Conservation (phyloP, 495 filamentous ascomycete species). For the Penicillium samsonianum region DNA sequence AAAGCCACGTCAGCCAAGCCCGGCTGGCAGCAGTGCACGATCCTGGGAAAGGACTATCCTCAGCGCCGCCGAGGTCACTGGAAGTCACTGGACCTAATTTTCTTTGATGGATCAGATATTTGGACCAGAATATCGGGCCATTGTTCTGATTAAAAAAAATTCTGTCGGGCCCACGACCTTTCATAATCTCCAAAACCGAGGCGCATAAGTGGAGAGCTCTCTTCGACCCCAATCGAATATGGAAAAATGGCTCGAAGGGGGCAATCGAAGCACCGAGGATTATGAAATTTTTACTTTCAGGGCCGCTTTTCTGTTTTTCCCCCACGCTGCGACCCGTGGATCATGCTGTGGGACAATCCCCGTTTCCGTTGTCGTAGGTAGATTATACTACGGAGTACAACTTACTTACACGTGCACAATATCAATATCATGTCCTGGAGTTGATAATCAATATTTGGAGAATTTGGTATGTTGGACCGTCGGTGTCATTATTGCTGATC, state of each 20-base stretch:
- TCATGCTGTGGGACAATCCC: conserved; percentile 4
- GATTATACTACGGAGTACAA: not conserved
- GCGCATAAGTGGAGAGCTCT: conserved; percentile 18
- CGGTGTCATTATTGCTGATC: not conserved
- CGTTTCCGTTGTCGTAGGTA: not conserved
- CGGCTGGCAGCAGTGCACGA: conserved; percentile 3
- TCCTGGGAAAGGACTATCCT: not conserved
- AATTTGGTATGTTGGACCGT: too few relatives aligned
- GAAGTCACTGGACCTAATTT: not conserved
- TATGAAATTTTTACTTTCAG: conserved; percentile 1
- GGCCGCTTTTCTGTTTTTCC: not conserved
- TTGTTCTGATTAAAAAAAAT: conserved; percentile 6
- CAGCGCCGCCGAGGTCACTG: conserved; percentile 8
- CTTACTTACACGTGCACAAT: not conserved
- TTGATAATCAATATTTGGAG: not conserved
- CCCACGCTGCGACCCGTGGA: conserved; percentile 11
- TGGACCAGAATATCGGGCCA: not conserved
- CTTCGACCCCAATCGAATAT: conserved; percentile 4
- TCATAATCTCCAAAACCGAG: not conserved
- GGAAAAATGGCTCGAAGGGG: conserved; percentile 16
- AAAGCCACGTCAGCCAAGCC: conserved; percentile 39
- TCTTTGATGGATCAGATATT: not conserved
- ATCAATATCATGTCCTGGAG: not conserved
- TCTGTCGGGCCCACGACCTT: conserved; percentile 6
- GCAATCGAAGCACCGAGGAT: conserved; percentile 21